Base-by-base conservation (phyloP, 169 alveolate species). In the Babesia bigemina region DNA sequence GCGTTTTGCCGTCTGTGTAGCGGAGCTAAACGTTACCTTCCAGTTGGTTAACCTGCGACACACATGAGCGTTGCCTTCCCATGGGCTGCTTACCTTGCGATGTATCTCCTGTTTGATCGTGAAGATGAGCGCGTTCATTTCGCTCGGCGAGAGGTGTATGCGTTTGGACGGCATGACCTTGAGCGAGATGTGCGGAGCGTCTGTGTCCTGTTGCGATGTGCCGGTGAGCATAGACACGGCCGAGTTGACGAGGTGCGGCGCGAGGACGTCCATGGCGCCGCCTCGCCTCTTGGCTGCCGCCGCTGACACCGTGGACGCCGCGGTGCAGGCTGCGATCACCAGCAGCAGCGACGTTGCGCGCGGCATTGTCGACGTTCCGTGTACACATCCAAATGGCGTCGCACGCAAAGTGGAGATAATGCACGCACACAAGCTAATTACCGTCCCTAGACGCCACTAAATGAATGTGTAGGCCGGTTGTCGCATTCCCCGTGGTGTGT, bases 151-250 rank as follows among this genome's bases (percentile, higher is more conserved):
- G 55, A 83, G 70, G 61, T 76, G 75, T 24, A 83, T 42, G 17
- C 77, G 71, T 61, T 73, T 83, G 16, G 90, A 73, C 12, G 90
- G 90, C 81, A 74, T 69, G 39, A 83, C 70, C 39, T 83, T 83
- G 53, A 83, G 74, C 21, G 90, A 75, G 50, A 83, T 83, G 50
- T 75, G 90, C 10, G 90, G 90, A 48, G 59, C 42, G 50, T 75
- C 81, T 29, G 47, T 71, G 55, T 67, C 76, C 24, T 36, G 59
- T n/a, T 21, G 65, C 53, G 76, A 12, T 22, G 58, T 36, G n/a
- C 76, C 76, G 24, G 76, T 55, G 56, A 67, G 28, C 44, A 59
- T 17, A 4, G 76, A 67, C 66, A 44, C 39, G 13, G 76, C 60
- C 21, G 76, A 36, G 76, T 67, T 67, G 57, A 52, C 58, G 11